Base-by-base conservation (phyloP, 1,139 yeast species). In the Candida sp. region DNA sequence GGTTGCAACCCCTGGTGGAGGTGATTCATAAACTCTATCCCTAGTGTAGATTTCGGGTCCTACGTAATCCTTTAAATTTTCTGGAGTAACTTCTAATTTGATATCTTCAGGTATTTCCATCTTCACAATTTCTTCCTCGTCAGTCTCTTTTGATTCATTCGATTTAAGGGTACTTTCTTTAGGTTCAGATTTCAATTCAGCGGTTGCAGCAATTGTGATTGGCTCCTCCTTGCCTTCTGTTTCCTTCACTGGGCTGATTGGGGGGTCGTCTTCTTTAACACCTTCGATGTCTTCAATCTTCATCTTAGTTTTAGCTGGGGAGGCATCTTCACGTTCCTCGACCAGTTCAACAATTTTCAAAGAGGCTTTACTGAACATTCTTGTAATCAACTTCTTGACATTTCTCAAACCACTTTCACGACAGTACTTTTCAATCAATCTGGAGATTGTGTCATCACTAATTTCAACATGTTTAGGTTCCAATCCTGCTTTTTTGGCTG, bases 321-420 rank as follows among this genome's bases (percentile, higher is more conserved):
- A 43, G 5, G 40, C 40, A 33, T 63, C 50, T 36, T 58, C 75
- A 33, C 63, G 66, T 11, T 75, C 68, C 50, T 72, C 87, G 42
- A 84, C 65, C 50, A 82, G 75, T 52, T 82, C 84, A 12, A 88
- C 95, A 50, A 88, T 86, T 58, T 86, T 84, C 55, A 87, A 72
- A 2, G 97, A 95, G n/a, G 96, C 91, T 63, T 91, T 91, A 65
- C 98, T 85, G 66, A 84, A 91, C 35, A 93, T 86, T 65, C 95
- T 87, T 53, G 88, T 95, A 49, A 95, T 81, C 56, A 87, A 83
- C 58, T 88, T 88, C 67, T 91, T 90, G 61, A 93, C 73, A 55
- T 90, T 88, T 75, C 99, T 85, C 33, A 93, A 95, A 52, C 99
- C 99, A 66, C 96, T 89, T 67, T 93, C 99, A 56, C 97, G 82